Conservation (phyloP, 2,329 filamentous ascomycete genomes). For the Apiospora malaysiana region DNA sequence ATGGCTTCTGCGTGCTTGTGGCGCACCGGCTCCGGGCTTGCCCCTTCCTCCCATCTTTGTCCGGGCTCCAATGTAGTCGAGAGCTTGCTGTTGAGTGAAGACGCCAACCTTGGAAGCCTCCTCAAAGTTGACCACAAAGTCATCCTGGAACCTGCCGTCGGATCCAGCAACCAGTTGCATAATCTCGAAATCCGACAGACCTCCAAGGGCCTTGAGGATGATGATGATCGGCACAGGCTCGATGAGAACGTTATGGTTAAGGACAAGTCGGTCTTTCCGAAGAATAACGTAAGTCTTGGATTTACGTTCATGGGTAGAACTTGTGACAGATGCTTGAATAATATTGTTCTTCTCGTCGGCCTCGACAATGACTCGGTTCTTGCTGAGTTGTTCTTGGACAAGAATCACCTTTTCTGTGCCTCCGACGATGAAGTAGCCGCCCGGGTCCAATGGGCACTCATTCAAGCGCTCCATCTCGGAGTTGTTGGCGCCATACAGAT, state of each 20-base stretch:
- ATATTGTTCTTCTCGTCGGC: constrained; percentile 89
- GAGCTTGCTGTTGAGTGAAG: constrained; percentile 91
- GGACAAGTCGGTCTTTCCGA: constrained; percentile 89
- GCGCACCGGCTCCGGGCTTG: constrained; percentile 56
- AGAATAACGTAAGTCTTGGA: constrained; percentile 96
- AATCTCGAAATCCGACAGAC: constrained; percentile 94
- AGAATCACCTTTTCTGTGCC: constrained; percentile 98
- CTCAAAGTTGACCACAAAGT: constrained; percentile 95
- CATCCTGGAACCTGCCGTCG: constrained; percentile 89
- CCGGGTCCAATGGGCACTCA: constrained; percentile 94
- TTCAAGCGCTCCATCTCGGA: constrained; percentile 89
- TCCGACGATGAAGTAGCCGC: constrained; percentile 97
- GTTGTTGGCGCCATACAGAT: constrained; percentile 82
- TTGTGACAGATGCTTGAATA: constrained; percentile 94
- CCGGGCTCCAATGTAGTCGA: constrained; percentile 87
- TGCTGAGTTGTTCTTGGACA: constrained; percentile 97
- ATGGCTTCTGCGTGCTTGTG: constrained; percentile 73
- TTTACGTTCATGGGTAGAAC: constrained; percentile 96
- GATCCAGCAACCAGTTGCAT: constrained; percentile 87
- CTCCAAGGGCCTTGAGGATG: constrained; percentile 89
- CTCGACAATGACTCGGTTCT: constrained; percentile 98
- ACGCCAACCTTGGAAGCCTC: constrained; percentile 84
- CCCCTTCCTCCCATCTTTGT: constrained; percentile 83
- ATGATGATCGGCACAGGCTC: constrained; percentile 97
- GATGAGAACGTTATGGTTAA: constrained; percentile 90